Conservation (phyloP, 2,329 filamentous ascomycete genomes). For the Fusarium miscanthi region DNA sequence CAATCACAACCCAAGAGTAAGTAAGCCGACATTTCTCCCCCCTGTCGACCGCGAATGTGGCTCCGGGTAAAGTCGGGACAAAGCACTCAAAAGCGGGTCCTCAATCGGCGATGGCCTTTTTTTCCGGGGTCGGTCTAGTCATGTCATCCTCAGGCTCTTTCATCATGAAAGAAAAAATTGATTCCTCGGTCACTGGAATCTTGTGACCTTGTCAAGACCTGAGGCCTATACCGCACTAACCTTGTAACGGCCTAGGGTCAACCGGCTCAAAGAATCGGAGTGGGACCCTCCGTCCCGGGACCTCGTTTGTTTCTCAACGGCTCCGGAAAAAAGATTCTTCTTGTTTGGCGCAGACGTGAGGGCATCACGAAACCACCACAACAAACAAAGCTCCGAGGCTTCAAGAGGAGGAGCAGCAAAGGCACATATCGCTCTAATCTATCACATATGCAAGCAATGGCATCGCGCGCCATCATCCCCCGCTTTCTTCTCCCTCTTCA, state of each 20-base stretch:
- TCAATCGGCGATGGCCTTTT: conserved; percentile 5
- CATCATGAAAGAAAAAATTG: conserved; percentile 14
- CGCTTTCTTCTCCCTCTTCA: conserved; percentile 75
- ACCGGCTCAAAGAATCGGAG: conserved; percentile 22
- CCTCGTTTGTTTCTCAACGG: conserved; percentile 25
- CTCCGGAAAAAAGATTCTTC: conserved; percentile 44
- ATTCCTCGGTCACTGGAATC: not conserved
- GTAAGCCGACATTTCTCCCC: conserved; percentile 22
- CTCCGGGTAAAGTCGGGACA: conserved; percentile 53
- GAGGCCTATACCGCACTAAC: not conserved
- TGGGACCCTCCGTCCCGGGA: conserved; percentile 25
- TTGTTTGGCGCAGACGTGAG: conserved; percentile 22
- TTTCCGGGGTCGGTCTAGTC: conserved; percentile 41
- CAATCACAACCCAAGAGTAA: conserved; percentile 51
- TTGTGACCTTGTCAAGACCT: conserved; percentile 12
- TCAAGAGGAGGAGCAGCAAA: conserved; percentile 4
- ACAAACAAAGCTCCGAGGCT: conserved; percentile 19
- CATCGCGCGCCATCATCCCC: conserved; percentile 67
- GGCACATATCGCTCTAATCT: not conserved
- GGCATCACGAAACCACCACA: conserved; percentile 32
- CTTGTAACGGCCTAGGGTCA: conserved; percentile 7
- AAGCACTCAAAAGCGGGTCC: conserved; percentile 4
- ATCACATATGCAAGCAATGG: conserved; percentile 47
- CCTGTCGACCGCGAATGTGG: conserved; percentile 25
- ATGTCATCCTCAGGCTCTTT: conserved; percentile 30